Percentiles rank a stretch among this genome's conserved stretches.
Evolutionary conservation across 768 basidiomycete genomes (phyloP).

Genomic region (Nevesoporus exiguus): DNA sequence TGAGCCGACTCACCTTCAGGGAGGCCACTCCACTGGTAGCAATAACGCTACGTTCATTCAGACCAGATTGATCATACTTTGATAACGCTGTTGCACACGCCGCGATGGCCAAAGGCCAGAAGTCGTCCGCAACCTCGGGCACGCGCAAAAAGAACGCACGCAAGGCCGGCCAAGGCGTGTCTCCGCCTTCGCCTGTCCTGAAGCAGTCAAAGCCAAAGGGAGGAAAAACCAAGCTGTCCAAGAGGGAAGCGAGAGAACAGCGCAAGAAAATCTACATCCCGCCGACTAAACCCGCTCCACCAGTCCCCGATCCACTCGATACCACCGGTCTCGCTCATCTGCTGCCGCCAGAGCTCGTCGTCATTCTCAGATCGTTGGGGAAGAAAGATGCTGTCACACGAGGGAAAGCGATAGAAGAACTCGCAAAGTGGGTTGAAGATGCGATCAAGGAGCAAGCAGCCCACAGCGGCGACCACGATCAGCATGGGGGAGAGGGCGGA

Average conservation of each 20-base stretch:
- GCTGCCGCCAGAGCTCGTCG: conserved; percentile 77
- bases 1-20: too few relatives aligned
- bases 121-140: conserved; percentile 78
- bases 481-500: conserved; percentile 8
- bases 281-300: conserved; percentile 73
- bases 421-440: conserved; percentile 64
- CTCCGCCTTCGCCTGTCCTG: conserved; percentile 36
- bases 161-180: conserved; percentile 46
- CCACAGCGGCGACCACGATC: conserved; percentile 21
- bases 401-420: conserved; percentile 79
- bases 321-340: conserved; percentile 70
- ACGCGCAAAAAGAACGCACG: conserved; percentile 94
- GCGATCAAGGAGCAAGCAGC: conserved; percentile 43
- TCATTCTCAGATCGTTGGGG: conserved; percentile 73
- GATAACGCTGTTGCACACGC: too few relatives aligned
- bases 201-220: conserved; percentile 46
- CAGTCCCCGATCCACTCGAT: conserved; percentile 83
- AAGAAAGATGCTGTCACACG: conserved; percentile 92
- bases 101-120: conserved; percentile 45
- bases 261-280: conserved; percentile 84
- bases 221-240: conserved; percentile 46
- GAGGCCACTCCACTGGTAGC: too few relatives aligned
- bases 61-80: neutral
- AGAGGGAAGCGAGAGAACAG: conserved; percentile 58
- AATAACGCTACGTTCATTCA: neutral